These are phyloP conservation scores for Boletus sp. DNA, from an alignment of 1,284 basidiomycete species.

Conservation along the genomic window DNA sequence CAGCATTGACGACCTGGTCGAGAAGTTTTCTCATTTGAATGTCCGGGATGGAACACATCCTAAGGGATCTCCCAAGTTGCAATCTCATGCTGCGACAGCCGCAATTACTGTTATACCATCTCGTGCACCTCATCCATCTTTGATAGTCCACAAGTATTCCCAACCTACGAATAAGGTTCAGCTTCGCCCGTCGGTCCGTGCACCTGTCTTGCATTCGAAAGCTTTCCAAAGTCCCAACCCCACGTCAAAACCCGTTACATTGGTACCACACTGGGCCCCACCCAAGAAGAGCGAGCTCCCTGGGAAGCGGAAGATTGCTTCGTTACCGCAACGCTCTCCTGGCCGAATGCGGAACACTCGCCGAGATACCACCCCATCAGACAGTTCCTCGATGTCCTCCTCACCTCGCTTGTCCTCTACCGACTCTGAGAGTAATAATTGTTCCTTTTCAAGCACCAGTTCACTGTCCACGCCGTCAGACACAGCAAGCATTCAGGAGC, in stretches of 20 bases:
- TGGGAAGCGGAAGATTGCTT: conserved; percentile 9
- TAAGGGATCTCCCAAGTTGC: background rate
- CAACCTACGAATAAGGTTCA: background rate
- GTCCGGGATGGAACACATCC: conserved; percentile 12
- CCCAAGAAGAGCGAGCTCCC: background rate
- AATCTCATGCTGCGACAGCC: conserved; percentile 13
- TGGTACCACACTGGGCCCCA: conserved; percentile 4
- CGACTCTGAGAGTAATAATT: background rate
- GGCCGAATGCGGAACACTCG: background rate
- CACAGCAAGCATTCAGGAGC: background rate
- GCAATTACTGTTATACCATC: conserved; percentile 22
- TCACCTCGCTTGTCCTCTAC: conserved; percentile 5
- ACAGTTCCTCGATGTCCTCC: conserved; percentile 7
- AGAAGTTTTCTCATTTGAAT: conserved; percentile 17
- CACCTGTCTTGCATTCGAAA: background rate
- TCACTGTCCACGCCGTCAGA: background rate
- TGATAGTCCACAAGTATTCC: background rate
- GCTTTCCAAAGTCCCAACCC: conserved; percentile 6
- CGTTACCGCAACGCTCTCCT: conserved; percentile 8
- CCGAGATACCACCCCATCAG: conserved; percentile 9
- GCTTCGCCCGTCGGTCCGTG: background rate
- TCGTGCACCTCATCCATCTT: conserved; percentile 21
- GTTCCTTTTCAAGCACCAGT: conserved; percentile 5
- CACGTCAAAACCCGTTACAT: conserved; percentile 9
- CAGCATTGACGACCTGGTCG: conserved; percentile 11